Conservation (phyloP, 345 rosid species). For the Salix caprea region DNA sequence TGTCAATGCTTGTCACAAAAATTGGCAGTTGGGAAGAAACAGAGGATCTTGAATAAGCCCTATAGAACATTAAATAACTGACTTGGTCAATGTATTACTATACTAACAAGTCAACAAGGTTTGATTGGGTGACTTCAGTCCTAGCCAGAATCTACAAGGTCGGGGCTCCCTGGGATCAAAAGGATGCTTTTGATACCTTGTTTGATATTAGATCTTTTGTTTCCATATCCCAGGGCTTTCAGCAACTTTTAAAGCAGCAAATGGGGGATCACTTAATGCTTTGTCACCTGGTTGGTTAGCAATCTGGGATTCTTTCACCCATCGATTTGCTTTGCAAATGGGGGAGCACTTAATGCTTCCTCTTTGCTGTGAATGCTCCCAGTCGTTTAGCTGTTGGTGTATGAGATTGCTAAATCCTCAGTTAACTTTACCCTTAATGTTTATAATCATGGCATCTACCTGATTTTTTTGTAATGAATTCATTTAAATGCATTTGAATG, state of each 20-base stretch:
- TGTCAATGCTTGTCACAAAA: neutral
- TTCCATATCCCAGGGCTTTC: neutral
- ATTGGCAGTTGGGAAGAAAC: neutral
- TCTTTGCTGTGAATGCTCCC: neutral
- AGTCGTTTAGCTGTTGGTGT: neutral
- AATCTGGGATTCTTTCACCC: neutral
- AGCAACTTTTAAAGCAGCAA: neutral
- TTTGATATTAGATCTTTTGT: neutral
- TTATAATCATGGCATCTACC: neutral
- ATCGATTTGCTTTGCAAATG: neutral
- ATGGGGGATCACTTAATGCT: neutral
- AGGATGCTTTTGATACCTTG: neutral
- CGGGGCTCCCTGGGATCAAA: neutral
- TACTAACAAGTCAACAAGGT: neutral
- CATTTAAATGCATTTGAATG: neutral
- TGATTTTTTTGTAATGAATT: neutral
- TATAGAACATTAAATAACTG: neutral
- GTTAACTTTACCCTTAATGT: neutral
- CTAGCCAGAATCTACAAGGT: neutral
- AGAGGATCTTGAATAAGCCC: neutral
- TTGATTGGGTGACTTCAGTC: neutral
- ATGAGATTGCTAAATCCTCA: neutral
- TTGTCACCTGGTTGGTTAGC: neutral
- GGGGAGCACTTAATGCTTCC: neutral
- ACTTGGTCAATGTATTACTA: neutral